A percentile compares a stretch with the other conserved stretches of the same genome.
These are phyloP conservation scores for Otatea glauca DNA, from an alignment of 176 grass and related monocot species.

Conservation along the genomic window DNA sequence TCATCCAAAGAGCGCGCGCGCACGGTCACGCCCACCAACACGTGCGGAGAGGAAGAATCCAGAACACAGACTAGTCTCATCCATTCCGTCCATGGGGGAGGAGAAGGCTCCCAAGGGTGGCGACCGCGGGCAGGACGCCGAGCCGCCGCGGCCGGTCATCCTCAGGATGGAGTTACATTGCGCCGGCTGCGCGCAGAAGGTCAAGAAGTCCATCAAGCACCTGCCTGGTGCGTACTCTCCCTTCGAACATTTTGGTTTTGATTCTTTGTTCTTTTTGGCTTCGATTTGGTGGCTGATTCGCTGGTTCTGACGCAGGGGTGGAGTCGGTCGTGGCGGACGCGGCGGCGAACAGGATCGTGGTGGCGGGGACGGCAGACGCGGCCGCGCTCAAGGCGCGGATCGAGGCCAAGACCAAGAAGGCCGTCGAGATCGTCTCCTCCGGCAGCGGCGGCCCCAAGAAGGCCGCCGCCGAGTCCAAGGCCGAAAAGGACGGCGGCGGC, in stretches of 20 bases:
- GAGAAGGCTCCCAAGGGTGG: constrained; percentile 5
- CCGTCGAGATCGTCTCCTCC: constrained; percentile 63
- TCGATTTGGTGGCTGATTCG: background rate
- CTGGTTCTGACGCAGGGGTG: constrained; percentile 44
- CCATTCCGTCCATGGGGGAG: constrained; percentile 31
- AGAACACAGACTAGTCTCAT: background rate
- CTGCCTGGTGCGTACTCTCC: constrained; percentile 42
- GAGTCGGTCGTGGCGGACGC: constrained; percentile 41
- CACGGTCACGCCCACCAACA: background rate
- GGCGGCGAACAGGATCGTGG: constrained; percentile 50
- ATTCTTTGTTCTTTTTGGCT: no score
- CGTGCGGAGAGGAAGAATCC: background rate
- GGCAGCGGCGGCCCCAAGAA: constrained; percentile 44
- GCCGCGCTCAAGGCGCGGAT: constrained; percentile 59
- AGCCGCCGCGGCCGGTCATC: constrained; percentile 45
- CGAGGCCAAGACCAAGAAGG: constrained; percentile 58
- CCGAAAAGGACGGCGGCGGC: constrained; percentile 22
- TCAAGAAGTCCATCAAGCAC: constrained; percentile 53
- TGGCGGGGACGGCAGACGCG: constrained; percentile 60
- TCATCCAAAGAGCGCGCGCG: background rate
- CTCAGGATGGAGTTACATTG: constrained; percentile 72
- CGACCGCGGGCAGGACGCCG: background rate
- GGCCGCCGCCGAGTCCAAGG: constrained; percentile 28
- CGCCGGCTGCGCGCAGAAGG: constrained; percentile 81
- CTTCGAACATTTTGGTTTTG: no score